Evolutionary conservation across 176 grass and related monocot genomes (phyloP).

Genomic region (Aegilops sharonensis): DNA sequence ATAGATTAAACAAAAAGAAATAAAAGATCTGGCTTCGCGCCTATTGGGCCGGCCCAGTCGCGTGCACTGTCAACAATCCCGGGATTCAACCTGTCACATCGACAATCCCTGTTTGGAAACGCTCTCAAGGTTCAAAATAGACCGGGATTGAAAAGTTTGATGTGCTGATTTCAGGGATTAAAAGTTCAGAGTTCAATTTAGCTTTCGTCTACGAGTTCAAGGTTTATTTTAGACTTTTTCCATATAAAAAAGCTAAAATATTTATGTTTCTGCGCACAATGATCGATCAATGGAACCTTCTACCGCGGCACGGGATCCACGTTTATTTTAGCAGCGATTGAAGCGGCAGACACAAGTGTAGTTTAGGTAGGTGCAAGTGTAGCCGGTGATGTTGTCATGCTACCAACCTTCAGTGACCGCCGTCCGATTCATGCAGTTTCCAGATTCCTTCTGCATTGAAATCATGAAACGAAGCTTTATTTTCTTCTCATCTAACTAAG

Average conservation of each 20-base stretch:
- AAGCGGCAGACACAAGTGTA: not conserved
- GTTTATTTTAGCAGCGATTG: not conserved
- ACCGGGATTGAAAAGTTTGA: too few relatives aligned
- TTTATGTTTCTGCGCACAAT: not conserved
- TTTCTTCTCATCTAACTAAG: not conserved
- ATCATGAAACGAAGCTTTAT: not conserved
- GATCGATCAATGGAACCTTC: not conserved
- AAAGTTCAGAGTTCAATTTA: too few relatives aligned
- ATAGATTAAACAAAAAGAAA: too few relatives aligned
- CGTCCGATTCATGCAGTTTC: slow-evolving; percentile 25
- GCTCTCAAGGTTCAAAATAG: too few relatives aligned
- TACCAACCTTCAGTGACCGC: slow-evolving; percentile 74
- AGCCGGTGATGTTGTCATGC: slow-evolving; percentile 38
- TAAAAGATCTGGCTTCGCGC: too few relatives aligned
- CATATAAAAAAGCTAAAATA: not conserved
- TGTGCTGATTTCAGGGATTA: too few relatives aligned
- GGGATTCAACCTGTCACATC: too few relatives aligned
- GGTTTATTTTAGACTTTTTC: too few relatives aligned
- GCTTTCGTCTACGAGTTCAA: too few relatives aligned
- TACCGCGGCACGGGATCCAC: not conserved
- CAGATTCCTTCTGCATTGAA: not conserved
- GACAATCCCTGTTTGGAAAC: too few relatives aligned
- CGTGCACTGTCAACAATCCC: too few relatives aligned
- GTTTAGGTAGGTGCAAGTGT: not conserved
- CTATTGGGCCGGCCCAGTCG: too few relatives aligned